Base-by-base conservation (phyloP, 371 early-diverging fungal genomes). In the Cokeromyces recurvatus region DNA sequence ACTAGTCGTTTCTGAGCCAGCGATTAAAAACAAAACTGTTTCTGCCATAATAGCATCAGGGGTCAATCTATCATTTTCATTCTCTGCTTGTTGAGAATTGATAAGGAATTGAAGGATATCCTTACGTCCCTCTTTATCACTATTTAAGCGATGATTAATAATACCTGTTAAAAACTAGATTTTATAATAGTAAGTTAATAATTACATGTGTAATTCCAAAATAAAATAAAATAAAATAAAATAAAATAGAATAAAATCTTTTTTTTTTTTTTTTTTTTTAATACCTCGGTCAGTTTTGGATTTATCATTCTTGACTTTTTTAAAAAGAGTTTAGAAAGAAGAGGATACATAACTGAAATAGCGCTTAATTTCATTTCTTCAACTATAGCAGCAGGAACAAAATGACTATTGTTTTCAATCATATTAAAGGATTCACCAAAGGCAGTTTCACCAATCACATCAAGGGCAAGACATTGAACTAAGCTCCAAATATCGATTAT, bases 361-460 rank as follows among this genome's bases (percentile, higher is more conserved):
- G 51, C 51, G 12, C 37, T 32, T 0, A 16, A 16, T 37, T 25
- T 43, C 35, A 55, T 38, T 31, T 48, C 49, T 6, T 34, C 17
- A 8, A 32, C 32, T 10, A 55, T 49, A 2, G 58, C 48, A 1
- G 34, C 36, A 12, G 68, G 66, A 6, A 78, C 50, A 23, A 60
- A 58, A 37, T 73, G 66, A 16, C 46, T 51, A 12, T 65, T 62
- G 7, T 55, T 47, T 24, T 69, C 62, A 10, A 81, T 41, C 64
- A 78, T 64, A 16, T 70, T 57, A 38, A 81, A 77, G 2, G 66
- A 51, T 16, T 59, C 47, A 1, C 79, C 74, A 52, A 81, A 77
- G 9, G 70, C 74, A 0, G 76, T 66, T 21, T 65, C 58, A 1
- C 79, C 79, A 46, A 77, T 71, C 6, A 78, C 55, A 56, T 81